Base-by-base conservation (phyloP, 805 yeast genomes). In the Zygotorulaspora florentina region DNA sequence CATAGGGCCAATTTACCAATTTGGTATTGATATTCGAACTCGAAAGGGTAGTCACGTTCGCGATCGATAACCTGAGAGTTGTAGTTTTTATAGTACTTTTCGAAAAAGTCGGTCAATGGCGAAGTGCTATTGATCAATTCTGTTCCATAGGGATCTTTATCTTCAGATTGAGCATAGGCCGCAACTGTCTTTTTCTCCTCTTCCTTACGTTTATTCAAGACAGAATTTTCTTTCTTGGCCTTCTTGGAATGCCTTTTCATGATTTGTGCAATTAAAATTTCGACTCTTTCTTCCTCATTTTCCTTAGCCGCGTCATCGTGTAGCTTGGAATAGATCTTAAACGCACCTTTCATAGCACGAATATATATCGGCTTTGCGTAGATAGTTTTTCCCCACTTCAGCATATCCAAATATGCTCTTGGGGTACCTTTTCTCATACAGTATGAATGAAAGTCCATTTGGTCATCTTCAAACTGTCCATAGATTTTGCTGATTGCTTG, bases 371-470 rank as follows among this genome's bases (percentile, higher is more conserved):
- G 88, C 28, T 85, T 79, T 8, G 79, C 62, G 61, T 74, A 89
- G 38, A 93, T 64, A 16, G 68, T 62, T 62, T 90, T 95, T 46
- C 82, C 96, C 98, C 98, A 93, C 40, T 72, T 65, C 41, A 90
- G 54, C 77, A 87, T 79, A 15, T 81, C 82, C 25, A 86, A 55
- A 61, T 91, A 93, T 8, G 91, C 83, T 52, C 95, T 77, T 20
- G 91, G 83, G 6, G 97, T 87, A 17, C 97, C 98, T 56, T 85
- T 81, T 67, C 96, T 79, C 74, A 87, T 79, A 62, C 95, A 85
- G 64, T 87, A 93, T 38, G 86, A 83, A 64, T 93, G 98, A 82
- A 91, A 93, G 64, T 93, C 99, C 52, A 85, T 75, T 69, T 93
- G 97, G 61, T 93, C 99, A 51, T 78, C 79, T 59, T 73, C 77